Percentiles rank a stretch among this genome's conserved stretches.
Evolutionary conservation across 169 alveolate species (phyloP).

Genomic region (Eimeria zaria): DNA sequence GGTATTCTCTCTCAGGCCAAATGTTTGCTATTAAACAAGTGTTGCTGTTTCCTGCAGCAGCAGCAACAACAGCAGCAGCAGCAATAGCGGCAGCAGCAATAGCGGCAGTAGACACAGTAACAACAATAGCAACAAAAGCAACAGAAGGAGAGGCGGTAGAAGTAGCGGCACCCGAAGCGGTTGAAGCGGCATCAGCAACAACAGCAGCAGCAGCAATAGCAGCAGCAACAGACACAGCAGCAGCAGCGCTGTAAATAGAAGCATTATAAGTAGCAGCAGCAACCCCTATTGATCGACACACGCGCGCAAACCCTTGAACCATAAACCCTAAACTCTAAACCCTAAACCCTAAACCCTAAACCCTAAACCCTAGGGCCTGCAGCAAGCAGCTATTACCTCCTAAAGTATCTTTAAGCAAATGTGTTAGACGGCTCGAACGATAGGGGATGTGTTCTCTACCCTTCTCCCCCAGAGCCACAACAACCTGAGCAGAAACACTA

Average conservation of each 20-base stretch:
- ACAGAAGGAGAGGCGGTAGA: no score
- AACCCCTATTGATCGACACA: not conserved
- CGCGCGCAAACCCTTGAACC: not conserved
- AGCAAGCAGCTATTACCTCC: no score
- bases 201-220: not conserved
- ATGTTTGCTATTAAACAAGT: constrained; percentile 95
- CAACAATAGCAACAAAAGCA: not conserved
- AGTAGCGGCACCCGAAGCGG: not conserved
- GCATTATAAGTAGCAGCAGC: not conserved
- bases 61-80: constrained; percentile 5
- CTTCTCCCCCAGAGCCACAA: constrained; percentile 96
- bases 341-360: constrained; percentile 9
- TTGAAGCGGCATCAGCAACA: not conserved
- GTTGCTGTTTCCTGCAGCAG: constrained; percentile 90
- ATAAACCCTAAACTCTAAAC: constrained; percentile 18
- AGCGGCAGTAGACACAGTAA: not conserved
- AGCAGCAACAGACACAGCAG: not conserved
- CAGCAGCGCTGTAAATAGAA: no score
- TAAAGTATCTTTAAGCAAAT: constrained; percentile 92
- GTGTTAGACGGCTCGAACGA: constrained; percentile 94
- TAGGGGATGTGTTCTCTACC: constrained; percentile 95
- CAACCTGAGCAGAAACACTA: constrained; percentile 87
- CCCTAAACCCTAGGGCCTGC: not conserved
- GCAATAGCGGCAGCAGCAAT: not conserved
- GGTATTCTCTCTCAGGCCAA: constrained; percentile 94